A percentile compares a stretch with the other conserved stretches of the same genome.
phyloP scores from a whole-genome alignment of 768 basidiomycete genomes.

The Boletus rufocinnamomeus region DNA sequence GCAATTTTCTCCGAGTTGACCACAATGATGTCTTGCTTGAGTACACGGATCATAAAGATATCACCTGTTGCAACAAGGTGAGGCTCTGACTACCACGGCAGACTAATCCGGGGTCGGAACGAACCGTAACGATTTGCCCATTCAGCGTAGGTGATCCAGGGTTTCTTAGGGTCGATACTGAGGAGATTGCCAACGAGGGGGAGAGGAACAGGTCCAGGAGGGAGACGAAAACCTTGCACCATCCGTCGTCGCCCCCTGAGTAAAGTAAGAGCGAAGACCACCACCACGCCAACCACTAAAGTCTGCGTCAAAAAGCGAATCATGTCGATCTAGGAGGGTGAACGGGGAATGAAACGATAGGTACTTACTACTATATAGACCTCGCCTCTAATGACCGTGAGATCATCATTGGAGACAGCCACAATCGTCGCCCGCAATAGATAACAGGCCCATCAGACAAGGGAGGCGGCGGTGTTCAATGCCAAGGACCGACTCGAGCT shows the following conservation, averaged over 20 bases:
- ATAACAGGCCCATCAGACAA: no score
- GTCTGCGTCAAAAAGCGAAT: background rate
- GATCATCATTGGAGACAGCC: background rate
- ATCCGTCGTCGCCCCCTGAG: no score
- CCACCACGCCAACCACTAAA: no score
- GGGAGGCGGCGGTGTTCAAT: no score
- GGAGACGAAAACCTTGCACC: background rate
- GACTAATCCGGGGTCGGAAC: background rate
- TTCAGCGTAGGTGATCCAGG: background rate
- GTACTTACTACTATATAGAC: background rate
- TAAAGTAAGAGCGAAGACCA: no score
- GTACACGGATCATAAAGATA: background rate
- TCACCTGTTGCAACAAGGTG: background rate
- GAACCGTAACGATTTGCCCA: background rate
- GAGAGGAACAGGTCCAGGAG: background rate
- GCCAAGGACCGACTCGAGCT: background rate
- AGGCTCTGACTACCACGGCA: background rate
- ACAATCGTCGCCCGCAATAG: background rate
- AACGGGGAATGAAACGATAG: no score
- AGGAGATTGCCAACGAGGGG: background rate
- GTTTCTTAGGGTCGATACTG: background rate
- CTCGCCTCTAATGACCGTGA: background rate
- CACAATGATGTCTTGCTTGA: background rate
- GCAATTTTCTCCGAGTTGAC: background rate
- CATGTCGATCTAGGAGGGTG: constrained; percentile 1